Evolutionary conservation across 1,139 yeast genomes (phyloP).

Genomic region (Scheffersomyces quercinus): DNA sequence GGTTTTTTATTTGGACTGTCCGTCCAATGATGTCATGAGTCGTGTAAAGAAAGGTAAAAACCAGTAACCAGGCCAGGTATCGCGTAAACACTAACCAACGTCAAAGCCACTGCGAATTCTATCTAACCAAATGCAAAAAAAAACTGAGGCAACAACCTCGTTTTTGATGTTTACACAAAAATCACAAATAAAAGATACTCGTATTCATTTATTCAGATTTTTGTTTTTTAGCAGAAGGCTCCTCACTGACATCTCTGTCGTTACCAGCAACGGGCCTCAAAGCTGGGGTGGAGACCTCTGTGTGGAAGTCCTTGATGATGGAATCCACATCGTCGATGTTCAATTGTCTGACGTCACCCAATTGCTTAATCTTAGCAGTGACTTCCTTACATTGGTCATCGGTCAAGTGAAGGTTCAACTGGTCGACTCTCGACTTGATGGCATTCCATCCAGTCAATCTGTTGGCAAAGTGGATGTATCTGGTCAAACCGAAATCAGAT

Average conservation of each 20-base stretch:
- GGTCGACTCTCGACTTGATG: constrained; percentile 49
- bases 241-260: constrained; percentile 22
- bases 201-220: constrained; percentile 26
- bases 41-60: background rate
- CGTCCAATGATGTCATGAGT: background rate
- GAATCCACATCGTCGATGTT: constrained; percentile 51
- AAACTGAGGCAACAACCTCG: background rate
- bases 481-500: constrained; percentile 56
- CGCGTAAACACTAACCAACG: background rate
- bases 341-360: constrained; percentile 56
- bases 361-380: constrained; percentile 52
- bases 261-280: constrained; percentile 23
- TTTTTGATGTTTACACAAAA: background rate
- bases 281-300: constrained; percentile 28
- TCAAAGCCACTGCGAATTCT: too few relatives aligned
- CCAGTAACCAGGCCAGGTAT: background rate
- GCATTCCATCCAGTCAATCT: constrained; percentile 60
- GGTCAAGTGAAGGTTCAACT: constrained; percentile 47
- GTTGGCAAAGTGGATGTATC: constrained; percentile 61
- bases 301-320: constrained; percentile 47
- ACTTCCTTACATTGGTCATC: constrained; percentile 61
- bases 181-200: constrained; percentile 1
- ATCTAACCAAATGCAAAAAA: background rate
- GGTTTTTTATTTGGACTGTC: too few relatives aligned
- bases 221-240: constrained; percentile 40